Conservation (phyloP, 2,329 filamentous ascomycete genomes). For the Hymenoscyphus repandus region DNA sequence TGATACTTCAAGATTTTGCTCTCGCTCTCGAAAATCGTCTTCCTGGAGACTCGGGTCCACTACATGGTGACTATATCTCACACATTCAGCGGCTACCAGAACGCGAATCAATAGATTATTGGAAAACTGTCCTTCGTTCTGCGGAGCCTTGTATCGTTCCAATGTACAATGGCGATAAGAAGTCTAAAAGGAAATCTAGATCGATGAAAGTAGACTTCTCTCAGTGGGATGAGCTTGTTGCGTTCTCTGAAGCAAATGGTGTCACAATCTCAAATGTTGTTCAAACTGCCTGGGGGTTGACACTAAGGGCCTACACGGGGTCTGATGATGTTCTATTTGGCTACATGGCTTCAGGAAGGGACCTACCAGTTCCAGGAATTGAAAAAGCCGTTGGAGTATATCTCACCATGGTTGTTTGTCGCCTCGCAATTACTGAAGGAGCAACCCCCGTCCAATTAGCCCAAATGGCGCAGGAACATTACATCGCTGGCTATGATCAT, state of each 20-base stretch:
- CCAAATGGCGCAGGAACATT: constrained; percentile 4
- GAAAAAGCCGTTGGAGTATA: constrained; percentile 39
- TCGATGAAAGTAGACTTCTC: constrained; percentile 2
- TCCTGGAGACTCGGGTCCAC: not conserved
- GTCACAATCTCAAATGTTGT: constrained; percentile 46
- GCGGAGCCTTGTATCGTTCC: not conserved
- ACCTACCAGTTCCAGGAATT: constrained; percentile 44
- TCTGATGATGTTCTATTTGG: constrained; percentile 47
- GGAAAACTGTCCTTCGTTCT: not conserved
- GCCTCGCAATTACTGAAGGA: constrained; percentile 32
- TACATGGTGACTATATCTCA: not conserved
- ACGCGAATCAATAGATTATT: not conserved
- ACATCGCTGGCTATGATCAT: not conserved
- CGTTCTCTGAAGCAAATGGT: not conserved
- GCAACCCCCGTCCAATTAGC: not conserved
- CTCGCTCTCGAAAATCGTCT: not conserved
- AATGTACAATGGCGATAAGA: constrained; percentile 1
- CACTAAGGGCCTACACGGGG: constrained; percentile 43
- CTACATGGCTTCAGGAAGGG: constrained; percentile 48
- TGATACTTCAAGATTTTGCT: not conserved
- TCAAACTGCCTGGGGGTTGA: constrained; percentile 47
- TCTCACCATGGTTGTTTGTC: constrained; percentile 51
- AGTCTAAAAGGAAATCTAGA: not conserved
- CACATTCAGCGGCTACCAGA: constrained; percentile 2
- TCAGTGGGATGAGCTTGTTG: not conserved